Evolutionary conservation across 495 filamentous ascomycete genomes (phyloP), one percentile per base, ranked within the genome.

Genomic region (Haplographium delicatum): DNA sequence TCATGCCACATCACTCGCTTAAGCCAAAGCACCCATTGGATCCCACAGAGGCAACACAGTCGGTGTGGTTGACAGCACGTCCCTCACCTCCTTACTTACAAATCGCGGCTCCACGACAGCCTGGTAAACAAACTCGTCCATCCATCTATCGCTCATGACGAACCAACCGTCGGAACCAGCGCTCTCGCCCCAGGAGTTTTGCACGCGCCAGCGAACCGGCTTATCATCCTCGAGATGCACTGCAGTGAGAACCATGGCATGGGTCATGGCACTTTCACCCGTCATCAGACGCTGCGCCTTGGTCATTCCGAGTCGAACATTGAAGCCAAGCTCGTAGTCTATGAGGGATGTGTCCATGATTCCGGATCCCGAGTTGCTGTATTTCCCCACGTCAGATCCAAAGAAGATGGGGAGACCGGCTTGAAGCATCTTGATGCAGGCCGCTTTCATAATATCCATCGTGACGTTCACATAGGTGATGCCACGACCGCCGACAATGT

Each of bases 121-220:
- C 72, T 95, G 89, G 60, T 89, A 94, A 3, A 82, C 77, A 65
- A 89, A 95, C 72, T 93, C 76, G 54, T 88, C 84, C 84, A 94
- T 85, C 89, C 89, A 95, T 11, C 62, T 65, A 68, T 95, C 89
- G 16, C 72, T 83, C 89, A 93, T 93, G 24, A 93, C 85, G 53
- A 91, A 87, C 74, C 86, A 94, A 0, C 89, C 89, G 34, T 89
- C 77, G 15, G 77, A 74, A 0, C 89, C 89, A 0, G 72, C 75
- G 0, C 46, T 64, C 22, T 75, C 70, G 9, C 86, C 87, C 89
- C 89, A 95, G 8, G 73, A 80, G 57, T 95, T 95, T 72, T 95
- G 85, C 39, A 95, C 86, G 24, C 88, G 68, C 89, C 89, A 94
- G 43, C 88, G 70, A 3, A 86, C 77, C 1, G 82, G 70, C 59